Evolutionary conservation across 495 filamentous ascomycete genomes (phyloP), one percentile per base, ranked within the genome.

Genomic region (Astrothelium macrocarpum): DNA sequence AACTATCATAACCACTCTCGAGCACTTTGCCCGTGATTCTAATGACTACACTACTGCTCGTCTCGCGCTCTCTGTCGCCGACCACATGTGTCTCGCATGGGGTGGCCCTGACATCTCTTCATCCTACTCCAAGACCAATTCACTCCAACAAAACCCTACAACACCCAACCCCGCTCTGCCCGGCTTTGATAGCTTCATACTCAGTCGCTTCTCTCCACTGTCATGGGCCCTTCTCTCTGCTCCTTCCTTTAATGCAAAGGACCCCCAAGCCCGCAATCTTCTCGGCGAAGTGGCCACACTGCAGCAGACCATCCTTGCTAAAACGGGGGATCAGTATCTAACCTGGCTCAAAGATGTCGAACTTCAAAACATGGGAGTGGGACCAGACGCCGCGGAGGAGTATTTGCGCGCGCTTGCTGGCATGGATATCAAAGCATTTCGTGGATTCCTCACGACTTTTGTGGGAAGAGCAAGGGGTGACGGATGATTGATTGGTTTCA

Each of bases 101-200:
- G 93, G 89, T 62, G 94, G 87, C 9, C 90, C 88, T 14, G 90
- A 90, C 70, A 77, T 90, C 31, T 81, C 34, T 20, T 61, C 81
- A 11, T 83, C 78, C 12, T 82, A 81, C 61, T 45, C 66, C 14
- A 68, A 62, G 28, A 31, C 62, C 7, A 61, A 68, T 42, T 65
- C 65, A 20, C 63, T 67, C 32, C 79, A 81, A 3, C 67, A 79
- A 16, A 79, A 63, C 43, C 56, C 25, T 62, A 63, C 36, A 36
- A 60, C 53, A 61, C 59, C 65, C 16, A 77, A 81, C 46, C 77
- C 81, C 1, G 77, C 77, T 32, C 84, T 99, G 31, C 87, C 90
- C 23, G 95, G 94, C n/a, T 97, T 99, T 71, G 90, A 95, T 65
- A 82, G 82, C 43, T 95, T 93, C 76, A 88, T 95, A 77, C 88